A percentile compares a stretch with the other conserved stretches of the same genome.
Evolutionary conservation across 331 rosid species (phyloP).

Genomic region (Arachis monticola): DNA sequence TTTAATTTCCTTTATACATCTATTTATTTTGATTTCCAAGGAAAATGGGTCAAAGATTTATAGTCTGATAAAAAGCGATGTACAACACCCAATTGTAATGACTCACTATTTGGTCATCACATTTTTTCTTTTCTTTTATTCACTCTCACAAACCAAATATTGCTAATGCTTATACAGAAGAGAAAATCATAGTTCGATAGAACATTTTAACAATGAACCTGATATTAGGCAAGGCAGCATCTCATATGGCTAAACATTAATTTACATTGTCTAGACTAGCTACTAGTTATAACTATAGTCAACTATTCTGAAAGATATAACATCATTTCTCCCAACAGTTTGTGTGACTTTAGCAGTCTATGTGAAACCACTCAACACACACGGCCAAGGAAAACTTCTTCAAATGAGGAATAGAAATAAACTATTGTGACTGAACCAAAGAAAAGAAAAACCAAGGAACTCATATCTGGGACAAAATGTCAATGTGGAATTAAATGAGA

Average conservation of each 20-base stretch:
- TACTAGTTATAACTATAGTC: not conserved
- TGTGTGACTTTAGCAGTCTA: constrained; percentile 17
- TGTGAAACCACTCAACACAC: constrained; percentile 10
- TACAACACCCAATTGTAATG: too few species aligned
- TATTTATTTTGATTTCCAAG: too few species aligned
- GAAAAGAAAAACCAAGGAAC: constrained; percentile 12
- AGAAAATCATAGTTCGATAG: constrained; percentile 6
- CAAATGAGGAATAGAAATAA: constrained; percentile 20
- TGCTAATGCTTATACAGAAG: not conserved
- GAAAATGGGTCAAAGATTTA: too few species aligned
- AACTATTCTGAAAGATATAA: constrained; percentile 3
- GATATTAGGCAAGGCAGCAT: constrained; percentile 21
- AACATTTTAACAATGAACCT: constrained; percentile 1
- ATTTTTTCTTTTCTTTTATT: not conserved
- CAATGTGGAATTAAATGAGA: constrained; percentile 24
- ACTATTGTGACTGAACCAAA: constrained; percentile 19
- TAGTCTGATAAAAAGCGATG: too few species aligned
- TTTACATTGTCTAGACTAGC: constrained; percentile 3
- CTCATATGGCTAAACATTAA: constrained; percentile 10
- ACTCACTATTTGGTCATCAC: not conserved
- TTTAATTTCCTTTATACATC: too few species aligned
- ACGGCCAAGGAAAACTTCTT: constrained; percentile 3
- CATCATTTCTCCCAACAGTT: constrained; percentile 5
- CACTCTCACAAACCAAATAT: not conserved
- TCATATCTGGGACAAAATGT: constrained; percentile 26